phyloP scores from a whole-genome alignment of 257 asterid species.

The Cordia subcordata region DNA sequence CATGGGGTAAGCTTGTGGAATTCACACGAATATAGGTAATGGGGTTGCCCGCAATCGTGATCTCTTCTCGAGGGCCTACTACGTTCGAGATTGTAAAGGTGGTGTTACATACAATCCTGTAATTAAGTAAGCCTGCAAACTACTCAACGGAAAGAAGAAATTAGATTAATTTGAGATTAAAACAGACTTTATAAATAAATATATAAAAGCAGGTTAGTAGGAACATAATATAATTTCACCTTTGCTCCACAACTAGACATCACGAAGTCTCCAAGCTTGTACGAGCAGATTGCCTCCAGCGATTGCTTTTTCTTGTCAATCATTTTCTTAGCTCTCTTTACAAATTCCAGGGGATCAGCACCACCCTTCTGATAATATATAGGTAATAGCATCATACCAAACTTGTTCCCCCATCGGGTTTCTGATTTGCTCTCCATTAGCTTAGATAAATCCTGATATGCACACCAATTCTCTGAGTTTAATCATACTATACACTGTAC shows the following conservation, averaged over 20 bases:
- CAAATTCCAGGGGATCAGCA: conserved; percentile 49
- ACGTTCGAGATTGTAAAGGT: conserved; percentile 69
- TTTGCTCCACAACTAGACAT: conserved; percentile 50
- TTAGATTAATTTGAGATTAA: no score
- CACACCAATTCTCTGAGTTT: no score
- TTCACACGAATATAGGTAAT: conserved; percentile 44
- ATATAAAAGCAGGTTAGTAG: no score
- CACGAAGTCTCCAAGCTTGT: conserved; percentile 37
- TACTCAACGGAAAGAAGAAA: conserved; percentile 8
- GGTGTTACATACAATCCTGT: conserved; percentile 57
- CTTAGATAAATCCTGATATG: conserved; percentile 45
- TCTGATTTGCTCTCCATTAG: conserved; percentile 28
- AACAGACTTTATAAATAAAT: no score
- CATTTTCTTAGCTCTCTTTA: conserved; percentile 63
- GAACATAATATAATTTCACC: conserved; percentile 41
- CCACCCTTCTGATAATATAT: conserved; percentile 38
- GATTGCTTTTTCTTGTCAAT: conserved; percentile 79
- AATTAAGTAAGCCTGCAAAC: conserved; percentile 56
- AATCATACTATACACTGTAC: no score
- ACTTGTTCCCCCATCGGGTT: conserved; percentile 58
- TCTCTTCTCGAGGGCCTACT: conserved; percentile 58
- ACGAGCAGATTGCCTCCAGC: conserved; percentile 57
- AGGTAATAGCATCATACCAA: conserved; percentile 70
- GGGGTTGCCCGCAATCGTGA: conserved; percentile 42
- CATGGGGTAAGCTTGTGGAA: conserved; percentile 66